Evolutionary conservation across 352 stramenopile species (phyloP).

Genomic region (Phytophthora pseudosyringae): DNA sequence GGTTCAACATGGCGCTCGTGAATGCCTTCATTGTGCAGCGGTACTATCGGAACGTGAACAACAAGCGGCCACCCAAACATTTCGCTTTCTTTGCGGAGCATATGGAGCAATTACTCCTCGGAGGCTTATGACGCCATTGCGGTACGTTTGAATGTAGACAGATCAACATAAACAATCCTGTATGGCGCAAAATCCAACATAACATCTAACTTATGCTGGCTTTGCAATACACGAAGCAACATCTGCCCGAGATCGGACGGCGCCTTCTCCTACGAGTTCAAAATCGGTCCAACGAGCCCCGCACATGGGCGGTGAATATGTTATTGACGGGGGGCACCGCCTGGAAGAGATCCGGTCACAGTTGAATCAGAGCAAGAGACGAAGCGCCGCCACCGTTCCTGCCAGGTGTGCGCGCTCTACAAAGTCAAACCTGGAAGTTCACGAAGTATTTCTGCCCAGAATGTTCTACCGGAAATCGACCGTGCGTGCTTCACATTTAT

Average conservation of each 20-base stretch:
- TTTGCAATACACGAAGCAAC: slow-evolving; percentile 1
- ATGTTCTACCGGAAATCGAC: slow-evolving; percentile 1
- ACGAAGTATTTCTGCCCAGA: not conserved
- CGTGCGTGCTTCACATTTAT: not conserved
- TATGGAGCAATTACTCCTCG: slow-evolving; percentile 7
- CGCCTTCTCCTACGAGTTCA: not conserved
- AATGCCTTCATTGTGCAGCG: slow-evolving; percentile 17
- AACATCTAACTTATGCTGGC: slow-evolving; percentile 3
- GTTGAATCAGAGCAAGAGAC: not conserved
- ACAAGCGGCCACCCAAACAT: slow-evolving; percentile 5
- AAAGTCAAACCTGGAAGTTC: no score
- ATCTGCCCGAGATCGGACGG: not conserved
- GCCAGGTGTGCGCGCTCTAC: no score
- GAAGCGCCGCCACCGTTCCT: not conserved
- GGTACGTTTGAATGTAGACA: not conserved
- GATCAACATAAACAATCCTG: not conserved
- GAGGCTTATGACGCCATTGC: not conserved
- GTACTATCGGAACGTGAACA: slow-evolving; percentile 4
- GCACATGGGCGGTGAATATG: not conserved
- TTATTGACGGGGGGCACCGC: not conserved
- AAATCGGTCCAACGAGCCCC: not conserved
- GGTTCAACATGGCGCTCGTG: no score
- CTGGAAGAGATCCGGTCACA: not conserved
- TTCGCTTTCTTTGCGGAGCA: not conserved
- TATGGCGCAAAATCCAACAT: not conserved